phyloP scores from a whole-genome alignment of 768 basidiomycete genomes.

The Cystoderma amianthinum region DNA sequence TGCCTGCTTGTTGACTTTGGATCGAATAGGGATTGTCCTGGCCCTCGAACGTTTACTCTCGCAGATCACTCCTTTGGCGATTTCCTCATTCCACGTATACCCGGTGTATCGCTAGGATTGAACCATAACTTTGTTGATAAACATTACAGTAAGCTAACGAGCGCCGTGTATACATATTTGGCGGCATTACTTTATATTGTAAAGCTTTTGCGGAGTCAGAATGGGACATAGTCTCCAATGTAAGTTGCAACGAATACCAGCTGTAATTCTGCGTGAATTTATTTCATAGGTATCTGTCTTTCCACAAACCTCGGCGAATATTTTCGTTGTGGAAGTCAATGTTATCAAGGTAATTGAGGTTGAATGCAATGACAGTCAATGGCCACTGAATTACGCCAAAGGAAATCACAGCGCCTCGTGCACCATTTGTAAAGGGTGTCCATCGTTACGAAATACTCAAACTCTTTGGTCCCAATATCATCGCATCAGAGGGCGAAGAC shows the following conservation, averaged over 20 bases:
- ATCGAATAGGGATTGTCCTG: too few species aligned
- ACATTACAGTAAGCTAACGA: not conserved
- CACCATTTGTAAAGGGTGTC: slow-evolving; percentile 47
- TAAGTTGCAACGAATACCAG: not conserved
- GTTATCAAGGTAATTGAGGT: slow-evolving; percentile 18
- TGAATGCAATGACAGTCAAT: not conserved
- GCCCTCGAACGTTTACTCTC: too few species aligned
- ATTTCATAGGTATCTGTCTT: not conserved
- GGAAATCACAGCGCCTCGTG: slow-evolving; percentile 39
- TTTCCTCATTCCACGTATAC: too few species aligned
- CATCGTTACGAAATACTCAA: slow-evolving; percentile 30
- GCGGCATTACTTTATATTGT: not conserved
- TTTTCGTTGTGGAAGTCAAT: slow-evolving; percentile 20
- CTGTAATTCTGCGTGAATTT: not conserved
- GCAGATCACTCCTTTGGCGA: too few species aligned
- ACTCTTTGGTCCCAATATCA: slow-evolving; percentile 50
- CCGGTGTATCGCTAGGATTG: not conserved
- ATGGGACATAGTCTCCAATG: slow-evolving; percentile 4
- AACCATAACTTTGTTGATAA: not conserved
- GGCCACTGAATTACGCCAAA: slow-evolving; percentile 10
- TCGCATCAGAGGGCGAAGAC: too few species aligned
- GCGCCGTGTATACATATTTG: not conserved
- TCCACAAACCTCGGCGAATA: not conserved
- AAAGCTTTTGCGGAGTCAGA: slow-evolving; percentile 1
- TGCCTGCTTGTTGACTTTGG: too few species aligned